A percentile compares a stretch with the other conserved stretches of the same genome.
Conservation (phyloP, 352 stramenopile species). For the Globisporangium megalacanthum region DNA sequence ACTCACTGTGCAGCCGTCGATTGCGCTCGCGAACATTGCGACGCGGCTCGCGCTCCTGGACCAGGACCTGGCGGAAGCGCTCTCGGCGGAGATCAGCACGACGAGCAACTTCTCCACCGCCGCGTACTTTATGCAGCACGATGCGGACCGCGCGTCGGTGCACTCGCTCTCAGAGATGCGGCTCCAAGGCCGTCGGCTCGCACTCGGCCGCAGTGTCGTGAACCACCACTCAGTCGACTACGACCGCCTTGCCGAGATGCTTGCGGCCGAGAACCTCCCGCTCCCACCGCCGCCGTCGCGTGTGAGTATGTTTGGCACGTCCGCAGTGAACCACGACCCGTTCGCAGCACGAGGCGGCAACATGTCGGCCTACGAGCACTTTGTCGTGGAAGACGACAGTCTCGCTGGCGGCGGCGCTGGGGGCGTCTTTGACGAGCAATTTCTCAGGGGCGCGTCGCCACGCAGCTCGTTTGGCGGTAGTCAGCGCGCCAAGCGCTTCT, state of each 20-base stretch:
- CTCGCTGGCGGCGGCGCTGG: no score
- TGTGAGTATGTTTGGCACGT: conserved; percentile 66
- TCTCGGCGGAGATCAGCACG: no score
- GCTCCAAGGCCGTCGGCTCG: no score
- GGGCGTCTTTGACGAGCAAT: conserved; percentile 34
- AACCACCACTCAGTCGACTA: conserved; percentile 67
- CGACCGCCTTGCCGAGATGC: conserved; percentile 31
- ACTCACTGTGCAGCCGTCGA: no score
- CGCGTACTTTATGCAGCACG: no score
- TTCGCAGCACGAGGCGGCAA: conserved; percentile 30
- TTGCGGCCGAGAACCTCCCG: conserved; percentile 34
- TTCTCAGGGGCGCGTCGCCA: conserved; percentile 22
- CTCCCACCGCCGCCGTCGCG: conserved; percentile 48
- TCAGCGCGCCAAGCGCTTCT: conserved; percentile 12
- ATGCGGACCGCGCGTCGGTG: no score
- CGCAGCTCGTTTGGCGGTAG: conserved; percentile 12
- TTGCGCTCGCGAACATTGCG: no score
- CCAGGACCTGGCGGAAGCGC: no score
- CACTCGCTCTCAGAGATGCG: no score
- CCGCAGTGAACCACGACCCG: conserved; percentile 39
- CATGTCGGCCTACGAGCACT: conserved; percentile 61
- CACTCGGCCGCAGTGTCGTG: conserved; percentile 44
- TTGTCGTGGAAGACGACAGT: conserved; percentile 46
- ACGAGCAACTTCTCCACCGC: no score
- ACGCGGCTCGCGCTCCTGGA: no score